These are phyloP conservation scores for Angomonas desouzai DNA, from an alignment of 208 protist genomes.

Conservation along the genomic window DNA sequence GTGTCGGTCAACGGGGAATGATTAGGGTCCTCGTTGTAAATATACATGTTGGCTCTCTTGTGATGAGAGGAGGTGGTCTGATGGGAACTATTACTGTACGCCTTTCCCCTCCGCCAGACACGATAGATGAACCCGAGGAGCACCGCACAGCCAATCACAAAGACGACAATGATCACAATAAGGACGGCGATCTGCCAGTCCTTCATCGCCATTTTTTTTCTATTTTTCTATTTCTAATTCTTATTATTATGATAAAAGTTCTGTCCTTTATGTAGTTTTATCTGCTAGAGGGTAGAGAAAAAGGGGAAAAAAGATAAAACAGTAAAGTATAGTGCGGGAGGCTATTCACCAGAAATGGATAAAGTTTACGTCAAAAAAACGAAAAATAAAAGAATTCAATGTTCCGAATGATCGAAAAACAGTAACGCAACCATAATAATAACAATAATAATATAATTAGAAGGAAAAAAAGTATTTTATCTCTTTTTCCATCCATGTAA, in stretches of 20 bases:
- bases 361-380: too few relatives aligned
- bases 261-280: too few relatives aligned
- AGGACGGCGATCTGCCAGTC: conserved; percentile 49
- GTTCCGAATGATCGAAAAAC: too few relatives aligned
- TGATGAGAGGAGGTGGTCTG: conserved; percentile 1
- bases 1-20: not conserved
- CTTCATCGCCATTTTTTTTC: conserved; percentile 30
- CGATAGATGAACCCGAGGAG: conserved; percentile 39
- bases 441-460: conserved; percentile 1
- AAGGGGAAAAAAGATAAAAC: conserved; percentile 8
- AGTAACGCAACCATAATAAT: too few relatives aligned
- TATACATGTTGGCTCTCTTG: not conserved
- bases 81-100: too few relatives aligned
- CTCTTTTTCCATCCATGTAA: not conserved
- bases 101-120: conserved; percentile 20
- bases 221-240: not conserved
- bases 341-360: too few relatives aligned
- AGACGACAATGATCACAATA: conserved; percentile 52
- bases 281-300: too few relatives aligned
- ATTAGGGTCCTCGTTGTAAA: not conserved
- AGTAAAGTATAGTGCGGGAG: too few relatives aligned
- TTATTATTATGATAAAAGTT: conserved; percentile 6
- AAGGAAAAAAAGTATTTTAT: conserved; percentile 8
- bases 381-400: too few relatives aligned
- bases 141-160: conserved; percentile 29